Evolutionary conservation across 2,329 filamentous ascomycete species (phyloP).

Genomic region (Penicillium capsulatum): DNA sequence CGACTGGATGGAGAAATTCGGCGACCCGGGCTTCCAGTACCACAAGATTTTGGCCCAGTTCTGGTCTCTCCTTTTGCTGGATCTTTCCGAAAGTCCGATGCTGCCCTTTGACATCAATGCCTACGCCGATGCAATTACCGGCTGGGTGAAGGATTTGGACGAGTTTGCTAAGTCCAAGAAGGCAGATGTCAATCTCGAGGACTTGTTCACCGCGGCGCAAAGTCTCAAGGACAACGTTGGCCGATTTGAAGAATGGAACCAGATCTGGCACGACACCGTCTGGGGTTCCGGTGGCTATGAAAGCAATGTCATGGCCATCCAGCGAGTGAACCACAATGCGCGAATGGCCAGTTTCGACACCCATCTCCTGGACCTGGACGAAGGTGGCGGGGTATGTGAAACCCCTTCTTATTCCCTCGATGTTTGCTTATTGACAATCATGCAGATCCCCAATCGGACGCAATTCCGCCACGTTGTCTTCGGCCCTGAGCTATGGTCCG

Average conservation of each 20-base stretch:
- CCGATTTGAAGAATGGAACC: conserved; percentile 71
- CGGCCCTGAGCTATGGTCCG: conserved; percentile 74
- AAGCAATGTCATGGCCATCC: conserved; percentile 60
- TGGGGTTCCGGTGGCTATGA: conserved; percentile 72
- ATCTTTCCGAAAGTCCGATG: conserved; percentile 75
- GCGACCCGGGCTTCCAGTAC: conserved; percentile 78
- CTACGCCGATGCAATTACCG: conserved; percentile 63
- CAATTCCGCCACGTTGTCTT: conserved; percentile 95
- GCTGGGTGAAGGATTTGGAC: conserved; percentile 64
- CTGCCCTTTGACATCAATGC: conserved; percentile 74
- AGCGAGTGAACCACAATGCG: conserved; percentile 72
- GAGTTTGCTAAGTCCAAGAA: conserved; percentile 59
- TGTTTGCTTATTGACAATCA: conserved; percentile 12
- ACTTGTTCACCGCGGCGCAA: conserved; percentile 60
- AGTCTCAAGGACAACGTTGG: conserved; percentile 58
- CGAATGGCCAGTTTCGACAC: conserved; percentile 79
- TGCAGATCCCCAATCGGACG: conserved; percentile 72
- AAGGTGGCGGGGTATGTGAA: conserved; percentile 66
- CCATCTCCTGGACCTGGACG: conserved; percentile 70
- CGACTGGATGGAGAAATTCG: conserved; percentile 74
- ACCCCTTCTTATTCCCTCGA: not conserved
- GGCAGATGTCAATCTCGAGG: conserved; percentile 51
- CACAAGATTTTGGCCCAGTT: conserved; percentile 76
- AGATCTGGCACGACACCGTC: conserved; percentile 69
- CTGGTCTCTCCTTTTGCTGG: conserved; percentile 75